Base-by-base conservation (phyloP, 768 basidiomycete genomes). In the Filobasidium wieringae region DNA sequence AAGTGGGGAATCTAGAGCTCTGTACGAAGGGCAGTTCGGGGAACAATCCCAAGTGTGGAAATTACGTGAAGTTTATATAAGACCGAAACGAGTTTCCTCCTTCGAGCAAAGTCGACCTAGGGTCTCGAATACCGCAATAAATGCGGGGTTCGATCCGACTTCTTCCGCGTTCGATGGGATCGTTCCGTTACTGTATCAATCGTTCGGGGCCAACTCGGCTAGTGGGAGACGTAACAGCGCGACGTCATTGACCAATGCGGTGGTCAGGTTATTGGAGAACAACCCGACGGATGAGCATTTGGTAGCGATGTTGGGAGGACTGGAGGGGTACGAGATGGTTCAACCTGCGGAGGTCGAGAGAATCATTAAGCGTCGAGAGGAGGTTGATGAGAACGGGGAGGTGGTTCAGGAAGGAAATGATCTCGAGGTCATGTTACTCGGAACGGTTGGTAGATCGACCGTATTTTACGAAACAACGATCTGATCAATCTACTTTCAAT, bases 31-130 rank as follows among this genome's bases (percentile, higher is more conserved):
- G 43, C 77, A 83, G 49, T 82, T 87, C 27, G 88, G 85, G 0
- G 81, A 85, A 64, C 90, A 96, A 71, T 82, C 81, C 17, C 91
- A 95, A 68, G 88, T 88, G 0, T 93, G 90, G 89, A 85, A 83
- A 66, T 74, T 95, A 26, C 67, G 43, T 8, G 69, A 72, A 56
- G 70, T 69, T 8, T 70, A 56, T 47, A 68, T 72, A 4, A 51
- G 68, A 55, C 62, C 53, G 15, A 65, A 53, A 22, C 33, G 47
- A 2, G 5, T 31, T 9, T 8, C 41, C 12, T 27, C 39, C 2
- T 17, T 22, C 17, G 37, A 17, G 17, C 37, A 15, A 22, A 4
- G 11, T 17, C 37, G 37, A 40, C 37, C 37, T 5, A 22, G 22
- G 17, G 33, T n/a, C 5, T 31, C 27, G 7, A 19, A 14, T 3